phyloP scores from a whole-genome alignment of 2,329 filamentous ascomycete genomes.

The Aureobasidium sp. region DNA sequence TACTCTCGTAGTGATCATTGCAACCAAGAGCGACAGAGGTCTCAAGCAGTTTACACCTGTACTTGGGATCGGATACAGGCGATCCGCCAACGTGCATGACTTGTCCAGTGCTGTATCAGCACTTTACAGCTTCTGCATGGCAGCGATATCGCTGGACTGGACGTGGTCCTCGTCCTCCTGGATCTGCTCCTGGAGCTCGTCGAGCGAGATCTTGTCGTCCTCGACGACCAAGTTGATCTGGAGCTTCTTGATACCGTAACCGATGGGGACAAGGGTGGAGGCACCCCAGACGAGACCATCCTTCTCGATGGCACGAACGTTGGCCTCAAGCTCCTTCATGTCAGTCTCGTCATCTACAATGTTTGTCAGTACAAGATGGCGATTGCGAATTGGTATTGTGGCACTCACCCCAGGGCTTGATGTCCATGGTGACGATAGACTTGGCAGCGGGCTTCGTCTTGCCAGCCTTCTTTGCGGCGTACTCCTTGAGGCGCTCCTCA shows the following conservation, averaged over 20 bases:
- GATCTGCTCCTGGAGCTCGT: conserved; percentile 82
- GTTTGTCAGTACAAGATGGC: conserved; percentile 17
- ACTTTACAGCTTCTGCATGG: conserved; percentile 85
- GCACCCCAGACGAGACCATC: conserved; percentile 96
- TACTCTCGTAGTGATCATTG: neutral
- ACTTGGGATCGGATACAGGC: conserved; percentile 2
- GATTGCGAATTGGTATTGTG: neutral
- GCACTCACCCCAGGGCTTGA: conserved; percentile 95
- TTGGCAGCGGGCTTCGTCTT: conserved; percentile 91
- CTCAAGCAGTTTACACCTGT: neutral
- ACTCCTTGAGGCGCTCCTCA: conserved; percentile 85
- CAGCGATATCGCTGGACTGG: conserved; percentile 84
- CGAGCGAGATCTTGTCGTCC: conserved; percentile 87
- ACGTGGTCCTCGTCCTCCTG: conserved; percentile 86
- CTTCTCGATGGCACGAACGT: conserved; percentile 76
- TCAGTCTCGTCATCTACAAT: conserved; percentile 78
- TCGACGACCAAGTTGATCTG: conserved; percentile 98
- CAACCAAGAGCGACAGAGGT: neutral
- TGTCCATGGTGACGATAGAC: conserved; percentile 89
- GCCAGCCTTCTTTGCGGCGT: conserved; percentile 92
- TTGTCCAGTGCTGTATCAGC: conserved; percentile 2
- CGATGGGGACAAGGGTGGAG: conserved; percentile 80
- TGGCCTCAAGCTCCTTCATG: conserved; percentile 70
- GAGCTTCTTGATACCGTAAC: conserved; percentile 98
- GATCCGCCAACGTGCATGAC: neutral